These are phyloP conservation scores for Umbelopsis sp. DNA, from an alignment of 192 early-diverging fungal genomes.

Conservation along the genomic window DNA sequence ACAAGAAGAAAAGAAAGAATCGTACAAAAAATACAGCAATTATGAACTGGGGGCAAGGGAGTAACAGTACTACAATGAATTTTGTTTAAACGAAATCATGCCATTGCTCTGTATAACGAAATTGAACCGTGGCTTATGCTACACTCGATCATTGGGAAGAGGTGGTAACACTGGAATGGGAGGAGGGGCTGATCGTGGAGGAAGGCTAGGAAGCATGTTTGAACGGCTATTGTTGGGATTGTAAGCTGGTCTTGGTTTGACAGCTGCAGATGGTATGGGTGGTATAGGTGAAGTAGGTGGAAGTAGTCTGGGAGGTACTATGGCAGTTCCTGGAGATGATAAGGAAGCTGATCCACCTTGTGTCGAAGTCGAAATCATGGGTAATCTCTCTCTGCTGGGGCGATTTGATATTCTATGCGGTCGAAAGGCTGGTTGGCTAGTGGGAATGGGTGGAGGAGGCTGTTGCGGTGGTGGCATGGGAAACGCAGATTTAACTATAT, in stretches of 20 bases:
- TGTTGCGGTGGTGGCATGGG: constrained; percentile 11
- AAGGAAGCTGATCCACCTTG: not conserved
- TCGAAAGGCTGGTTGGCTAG: not conserved
- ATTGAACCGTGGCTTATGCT: not conserved
- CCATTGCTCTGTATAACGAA: not conserved
- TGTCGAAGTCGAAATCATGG: not conserved
- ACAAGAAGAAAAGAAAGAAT: not conserved
- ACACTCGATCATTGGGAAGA: constrained; percentile 4
- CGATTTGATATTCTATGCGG: not conserved
- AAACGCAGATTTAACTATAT: not conserved
- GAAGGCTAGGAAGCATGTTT: not conserved
- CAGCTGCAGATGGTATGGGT: not conserved
- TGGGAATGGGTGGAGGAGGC: constrained; percentile 7
- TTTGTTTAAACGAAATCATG: too few species aligned
- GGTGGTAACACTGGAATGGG: constrained; percentile 5
- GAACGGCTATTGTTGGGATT: not conserved
- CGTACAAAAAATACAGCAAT: constrained; percentile 9
- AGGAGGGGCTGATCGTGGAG: constrained; percentile 6
- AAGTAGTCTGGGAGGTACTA: too few species aligned
- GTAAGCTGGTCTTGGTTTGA: not conserved
- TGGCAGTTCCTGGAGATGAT: not conserved
- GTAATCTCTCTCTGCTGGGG: not conserved
- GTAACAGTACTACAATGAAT: not conserved
- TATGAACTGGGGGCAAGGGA: not conserved
- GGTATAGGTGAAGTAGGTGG: not conserved